Evolutionary conservation across 139 green algal species (phyloP).

Genomic region (Asterochloris erici): DNA sequence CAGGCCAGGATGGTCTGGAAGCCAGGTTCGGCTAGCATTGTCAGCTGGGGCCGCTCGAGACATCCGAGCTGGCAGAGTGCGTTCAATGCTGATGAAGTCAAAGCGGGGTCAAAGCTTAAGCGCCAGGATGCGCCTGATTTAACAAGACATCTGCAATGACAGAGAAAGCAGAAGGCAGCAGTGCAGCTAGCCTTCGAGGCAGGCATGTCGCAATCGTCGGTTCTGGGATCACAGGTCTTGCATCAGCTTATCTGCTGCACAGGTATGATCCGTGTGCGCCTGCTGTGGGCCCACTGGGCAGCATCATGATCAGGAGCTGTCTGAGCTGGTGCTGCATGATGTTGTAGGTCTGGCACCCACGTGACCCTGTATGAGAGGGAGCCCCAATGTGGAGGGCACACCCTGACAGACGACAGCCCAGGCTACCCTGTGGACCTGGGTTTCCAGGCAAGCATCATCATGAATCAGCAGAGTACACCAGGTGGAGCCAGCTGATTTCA

Average conservation of each 20-base stretch:
- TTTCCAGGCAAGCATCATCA: constrained; percentile 72
- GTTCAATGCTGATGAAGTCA: too few relatives aligned
- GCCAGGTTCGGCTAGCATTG: too few relatives aligned
- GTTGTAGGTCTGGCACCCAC: constrained; percentile 42
- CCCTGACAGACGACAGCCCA: constrained; percentile 69
- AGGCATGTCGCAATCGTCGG: constrained; percentile 76
- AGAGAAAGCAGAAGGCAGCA: too few relatives aligned
- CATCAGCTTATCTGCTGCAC: constrained; percentile 79
- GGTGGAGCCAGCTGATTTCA: too few relatives aligned
- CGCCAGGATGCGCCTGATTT: too few relatives aligned
- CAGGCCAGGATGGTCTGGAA: too few relatives aligned
- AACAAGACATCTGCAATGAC: too few relatives aligned
- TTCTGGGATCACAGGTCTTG: constrained; percentile 77
- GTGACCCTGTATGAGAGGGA: constrained; percentile 91
- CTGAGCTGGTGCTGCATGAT: background rate
- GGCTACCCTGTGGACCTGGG: constrained; percentile 82
- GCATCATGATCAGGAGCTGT: background rate
- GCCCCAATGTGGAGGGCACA: constrained; percentile 79
- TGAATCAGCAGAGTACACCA: too few relatives aligned
- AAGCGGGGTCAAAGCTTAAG: too few relatives aligned
- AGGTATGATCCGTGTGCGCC: constrained; percentile 34
- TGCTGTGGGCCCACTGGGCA: background rate
- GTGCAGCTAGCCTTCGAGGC: too few relatives aligned
- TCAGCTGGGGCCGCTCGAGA: too few relatives aligned
- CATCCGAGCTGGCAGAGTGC: too few relatives aligned